These are phyloP conservation scores for Trebouxia sp. DNA, from an alignment of 139 green algal species.

Conservation along the genomic window DNA sequence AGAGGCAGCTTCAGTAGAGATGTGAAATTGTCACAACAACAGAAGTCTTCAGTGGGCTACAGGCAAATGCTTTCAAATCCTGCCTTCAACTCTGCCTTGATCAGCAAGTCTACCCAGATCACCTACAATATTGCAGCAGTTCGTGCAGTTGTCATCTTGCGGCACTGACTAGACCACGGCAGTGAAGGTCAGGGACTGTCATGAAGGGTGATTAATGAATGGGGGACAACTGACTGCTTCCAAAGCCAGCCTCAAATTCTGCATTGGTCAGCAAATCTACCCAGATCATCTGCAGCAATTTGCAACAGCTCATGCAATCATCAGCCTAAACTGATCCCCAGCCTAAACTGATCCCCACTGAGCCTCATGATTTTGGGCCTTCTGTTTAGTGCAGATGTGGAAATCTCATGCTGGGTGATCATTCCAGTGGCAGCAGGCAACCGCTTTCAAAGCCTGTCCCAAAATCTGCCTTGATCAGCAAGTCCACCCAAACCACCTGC, in stretches of 20 bases:
- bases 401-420: no score
- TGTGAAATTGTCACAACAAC: no score
- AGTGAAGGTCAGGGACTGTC: no score
- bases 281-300: slow-evolving; percentile 85
- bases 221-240: no score
- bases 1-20: background rate
- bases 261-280: slow-evolving; percentile 87
- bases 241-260: slow-evolving; percentile 64
- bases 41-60: no score
- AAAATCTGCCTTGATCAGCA: slow-evolving; percentile 86
- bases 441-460: slow-evolving; percentile 81
- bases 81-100: slow-evolving; percentile 76
- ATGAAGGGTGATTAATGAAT: no score
- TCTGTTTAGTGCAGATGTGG: no score
- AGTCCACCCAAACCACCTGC: slow-evolving; percentile 93
- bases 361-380: no score
- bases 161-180: no score
- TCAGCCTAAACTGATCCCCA: no score
- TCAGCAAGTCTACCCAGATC: slow-evolving; percentile 94
- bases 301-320: background rate
- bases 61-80: slow-evolving; percentile 88
- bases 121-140: slow-evolving; percentile 55
- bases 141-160: background rate
- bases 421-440: no score
- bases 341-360: no score